Conservation (phyloP, 2,329 filamentous ascomycete genomes). For the Aspergillus pseudoglaucus region DNA sequence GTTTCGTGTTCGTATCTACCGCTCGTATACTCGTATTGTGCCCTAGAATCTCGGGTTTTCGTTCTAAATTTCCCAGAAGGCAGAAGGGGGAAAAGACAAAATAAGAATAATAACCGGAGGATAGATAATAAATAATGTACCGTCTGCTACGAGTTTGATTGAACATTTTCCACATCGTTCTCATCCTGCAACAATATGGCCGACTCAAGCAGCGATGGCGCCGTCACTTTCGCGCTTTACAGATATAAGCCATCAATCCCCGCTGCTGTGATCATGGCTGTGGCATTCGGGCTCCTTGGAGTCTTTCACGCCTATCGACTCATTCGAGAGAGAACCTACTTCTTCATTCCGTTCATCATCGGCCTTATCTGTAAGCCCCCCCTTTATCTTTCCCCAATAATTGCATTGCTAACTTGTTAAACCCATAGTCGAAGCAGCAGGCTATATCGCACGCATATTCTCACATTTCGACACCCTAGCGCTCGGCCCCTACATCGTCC, state of each 20-base stretch:
- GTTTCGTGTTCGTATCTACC: no score
- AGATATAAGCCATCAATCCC: conserved; percentile 27
- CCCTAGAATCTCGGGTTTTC: no score
- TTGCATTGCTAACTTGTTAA: background rate
- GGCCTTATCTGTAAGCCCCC: conserved; percentile 26
- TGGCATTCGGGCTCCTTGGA: conserved; percentile 20
- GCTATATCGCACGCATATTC: conserved; percentile 21
- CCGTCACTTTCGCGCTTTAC: conserved; percentile 26
- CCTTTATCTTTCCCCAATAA: background rate
- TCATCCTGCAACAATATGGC: background rate
- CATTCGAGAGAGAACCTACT: conserved; percentile 19
- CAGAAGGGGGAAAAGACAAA: no score
- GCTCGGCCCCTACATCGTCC: conserved; percentile 21
- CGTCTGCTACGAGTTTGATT: background rate
- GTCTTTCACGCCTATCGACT: conserved; percentile 11
- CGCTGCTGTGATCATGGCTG: conserved; percentile 13
- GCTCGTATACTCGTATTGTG: no score
- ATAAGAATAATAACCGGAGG: no score
- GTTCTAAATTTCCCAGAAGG: no score
- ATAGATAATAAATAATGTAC: background rate
- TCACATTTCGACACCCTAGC: conserved; percentile 18
- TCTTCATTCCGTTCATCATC: conserved; percentile 23
- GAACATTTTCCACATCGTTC: background rate
- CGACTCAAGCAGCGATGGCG: background rate
- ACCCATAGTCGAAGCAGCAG: conserved; percentile 16